Percentiles rank a stretch among this genome's conserved stretches.
Conservation (phyloP, 495 filamentous ascomycete species). For the Penicillium cataractarum region DNA sequence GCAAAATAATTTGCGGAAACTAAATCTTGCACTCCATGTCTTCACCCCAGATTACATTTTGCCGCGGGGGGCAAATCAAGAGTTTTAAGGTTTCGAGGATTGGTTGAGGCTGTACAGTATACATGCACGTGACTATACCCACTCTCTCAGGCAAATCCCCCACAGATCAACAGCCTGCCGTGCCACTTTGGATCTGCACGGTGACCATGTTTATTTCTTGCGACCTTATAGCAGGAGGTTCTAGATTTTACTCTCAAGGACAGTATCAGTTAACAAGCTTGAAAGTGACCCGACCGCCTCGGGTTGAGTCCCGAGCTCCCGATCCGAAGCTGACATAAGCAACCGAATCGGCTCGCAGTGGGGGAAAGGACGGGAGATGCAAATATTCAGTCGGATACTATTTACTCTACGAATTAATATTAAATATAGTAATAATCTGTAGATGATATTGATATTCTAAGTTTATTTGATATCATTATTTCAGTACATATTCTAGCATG, state of each 20-base stretch:
- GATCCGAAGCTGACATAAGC: conserved; percentile 34
- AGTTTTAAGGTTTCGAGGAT: too few species aligned
- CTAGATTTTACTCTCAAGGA: too few species aligned
- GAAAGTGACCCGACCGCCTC: conserved; percentile 3
- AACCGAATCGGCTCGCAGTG: conserved; percentile 22
- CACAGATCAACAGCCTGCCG: not conserved
- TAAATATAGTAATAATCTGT: not conserved
- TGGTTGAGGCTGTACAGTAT: too few species aligned
- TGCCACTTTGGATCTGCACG: not conserved
- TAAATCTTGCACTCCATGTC: too few species aligned
- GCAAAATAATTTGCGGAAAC: too few species aligned
- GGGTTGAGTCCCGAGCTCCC: conserved; percentile 3
- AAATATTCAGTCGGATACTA: not conserved
- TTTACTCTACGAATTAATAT: not conserved
- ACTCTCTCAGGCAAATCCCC: not conserved
- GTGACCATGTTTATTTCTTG: too few species aligned
- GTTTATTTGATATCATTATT: not conserved
- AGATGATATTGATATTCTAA: not conserved
- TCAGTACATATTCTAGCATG: too few species aligned
- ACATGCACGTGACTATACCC: too few species aligned
- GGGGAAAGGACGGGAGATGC: conserved; percentile 5
- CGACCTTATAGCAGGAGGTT: not conserved
- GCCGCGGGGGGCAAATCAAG: too few species aligned
- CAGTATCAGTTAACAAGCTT: not conserved
- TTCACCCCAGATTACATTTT: too few species aligned